Evolutionary conservation across 495 filamentous ascomycete species (phyloP).

Genomic region (Penicilliopsis zonata): DNA sequence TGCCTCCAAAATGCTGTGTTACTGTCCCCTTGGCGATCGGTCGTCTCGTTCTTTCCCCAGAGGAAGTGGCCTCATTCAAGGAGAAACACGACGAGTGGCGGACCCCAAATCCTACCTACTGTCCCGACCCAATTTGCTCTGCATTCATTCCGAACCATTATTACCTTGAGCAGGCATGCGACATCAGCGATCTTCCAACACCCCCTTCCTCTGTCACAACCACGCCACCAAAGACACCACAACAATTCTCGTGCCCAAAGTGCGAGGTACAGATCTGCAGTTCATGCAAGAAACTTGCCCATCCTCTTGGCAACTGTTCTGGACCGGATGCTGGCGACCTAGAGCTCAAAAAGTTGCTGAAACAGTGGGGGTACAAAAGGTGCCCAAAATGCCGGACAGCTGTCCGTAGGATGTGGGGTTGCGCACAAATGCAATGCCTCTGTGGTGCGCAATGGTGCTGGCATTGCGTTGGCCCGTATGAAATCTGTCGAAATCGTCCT

Average conservation of each 20-base stretch:
- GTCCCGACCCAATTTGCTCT: slow-evolving; percentile 15
- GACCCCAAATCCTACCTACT: slow-evolving; percentile 16
- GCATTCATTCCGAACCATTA: slow-evolving; percentile 12
- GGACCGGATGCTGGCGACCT: slow-evolving; percentile 6
- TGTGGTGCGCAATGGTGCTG: slow-evolving; percentile 17
- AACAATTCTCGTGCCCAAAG: slow-evolving; percentile 7
- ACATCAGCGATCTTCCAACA: too few species aligned
- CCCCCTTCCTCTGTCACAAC: too few species aligned
- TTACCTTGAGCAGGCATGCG: too few species aligned
- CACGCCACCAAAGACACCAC: too few species aligned
- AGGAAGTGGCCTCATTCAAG: slow-evolving; percentile 12
- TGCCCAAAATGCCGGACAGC: slow-evolving; percentile 17
- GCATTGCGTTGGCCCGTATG: slow-evolving; percentile 5
- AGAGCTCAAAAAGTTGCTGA: slow-evolving; percentile 6
- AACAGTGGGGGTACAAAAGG: slow-evolving; percentile 10
- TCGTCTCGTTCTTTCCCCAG: slow-evolving; percentile 4
- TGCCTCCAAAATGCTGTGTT: slow-evolving; percentile 16
- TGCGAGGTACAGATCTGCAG: slow-evolving; percentile 9
- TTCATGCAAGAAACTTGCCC: slow-evolving; percentile 6
- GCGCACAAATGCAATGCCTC: slow-evolving; percentile 10
- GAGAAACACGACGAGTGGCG: slow-evolving; percentile 16
- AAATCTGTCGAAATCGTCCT: slow-evolving; percentile 6
- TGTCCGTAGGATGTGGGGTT: slow-evolving; percentile 13
- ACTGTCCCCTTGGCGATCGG: slow-evolving; percentile 7
- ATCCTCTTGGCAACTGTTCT: slow-evolving; percentile 8